Percentiles rank a stretch among this genome's conserved stretches.
Evolutionary conservation across 169 alveolate genomes (phyloP).

Genomic region (Plasmodium vivax): DNA sequence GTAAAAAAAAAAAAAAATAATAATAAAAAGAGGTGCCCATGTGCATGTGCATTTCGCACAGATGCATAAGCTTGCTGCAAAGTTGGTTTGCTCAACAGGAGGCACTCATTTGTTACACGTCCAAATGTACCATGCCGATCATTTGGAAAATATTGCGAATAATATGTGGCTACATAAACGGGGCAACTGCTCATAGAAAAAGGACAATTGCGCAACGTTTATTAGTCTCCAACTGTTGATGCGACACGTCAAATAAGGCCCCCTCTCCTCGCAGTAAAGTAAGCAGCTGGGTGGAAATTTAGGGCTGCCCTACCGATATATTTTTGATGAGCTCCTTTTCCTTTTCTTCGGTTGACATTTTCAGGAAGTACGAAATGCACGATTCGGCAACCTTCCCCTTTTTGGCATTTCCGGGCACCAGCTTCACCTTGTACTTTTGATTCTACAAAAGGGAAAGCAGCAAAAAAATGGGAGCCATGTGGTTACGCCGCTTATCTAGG

Average conservation of each 20-base stretch:
- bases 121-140: not conserved
- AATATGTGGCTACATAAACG: not conserved
- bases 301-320: constrained; percentile 32
- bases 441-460: constrained; percentile 17
- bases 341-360: constrained; percentile 30
- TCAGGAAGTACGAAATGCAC: constrained; percentile 40
- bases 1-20: not conserved
- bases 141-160: not conserved
- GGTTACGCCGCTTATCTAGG: not conserved
- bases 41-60: not conserved
- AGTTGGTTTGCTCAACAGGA: not conserved
- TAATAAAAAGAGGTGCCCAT: not conserved
- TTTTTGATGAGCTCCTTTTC: constrained; percentile 47
- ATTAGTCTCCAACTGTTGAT: not conserved
- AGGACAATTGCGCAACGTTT: not conserved
- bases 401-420: constrained; percentile 83
- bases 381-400: constrained; percentile 83
- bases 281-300: not conserved
- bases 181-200: not conserved
- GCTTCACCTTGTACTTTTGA: constrained; percentile 71
- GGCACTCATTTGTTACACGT: not conserved
- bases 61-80: not conserved
- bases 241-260: not conserved
- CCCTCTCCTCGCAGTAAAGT: not conserved
- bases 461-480: not conserved